Base-by-base conservation (phyloP, 2,329 filamentous ascomycete species). In the Fusarium austroafricanum region DNA sequence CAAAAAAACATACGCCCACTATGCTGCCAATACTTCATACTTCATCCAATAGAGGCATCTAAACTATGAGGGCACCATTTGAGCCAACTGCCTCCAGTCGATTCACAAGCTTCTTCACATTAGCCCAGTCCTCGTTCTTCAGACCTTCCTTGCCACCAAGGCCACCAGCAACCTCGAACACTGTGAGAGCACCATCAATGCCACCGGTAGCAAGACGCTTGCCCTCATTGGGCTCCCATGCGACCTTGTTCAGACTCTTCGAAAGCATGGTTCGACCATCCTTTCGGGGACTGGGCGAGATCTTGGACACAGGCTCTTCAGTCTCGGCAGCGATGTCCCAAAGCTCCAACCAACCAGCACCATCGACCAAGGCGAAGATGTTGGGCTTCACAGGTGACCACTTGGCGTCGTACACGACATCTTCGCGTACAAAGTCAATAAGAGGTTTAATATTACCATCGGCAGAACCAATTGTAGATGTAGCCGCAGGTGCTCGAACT, bases 351-450 rank as follows among this genome's bases (percentile, higher is more conserved):
- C 90, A 92, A 29, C 96, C 96, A 4, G 92, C 93, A 33, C 96
- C 96, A 73, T 99, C 96, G 4, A 98, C 96, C 20, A 97, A 88
- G 2, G 93, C 93, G 79, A 99, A 99, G 10, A 99, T 92, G 37
- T 94, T 94, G 1, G 96, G 96, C 77, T 96, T 95, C 68, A 96
- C 88, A 0, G 96, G 96, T 15, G 93, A 97, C 96, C 96, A 99
- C 53, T 90, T 91, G 4, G 93, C 94, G 77, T 97, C 95, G 80
- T 99, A 99, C 51, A 99, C 94, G 20, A 97, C 90, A 74, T 99
- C 96, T 80, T 99, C 96, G 55, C 96, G 91, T 20, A 92, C 90
- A 75, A 99, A 93, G 68, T 98, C 94, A 14, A 98, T 86, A 26
- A 99, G 84, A 0, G 96, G 96, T 4, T 86, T 80, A 29, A 95